Evolutionary conservation across 140 eudicot species (phyloP), one percentile per base, ranked within the genome.

Genomic region (Cichorium intybus): DNA sequence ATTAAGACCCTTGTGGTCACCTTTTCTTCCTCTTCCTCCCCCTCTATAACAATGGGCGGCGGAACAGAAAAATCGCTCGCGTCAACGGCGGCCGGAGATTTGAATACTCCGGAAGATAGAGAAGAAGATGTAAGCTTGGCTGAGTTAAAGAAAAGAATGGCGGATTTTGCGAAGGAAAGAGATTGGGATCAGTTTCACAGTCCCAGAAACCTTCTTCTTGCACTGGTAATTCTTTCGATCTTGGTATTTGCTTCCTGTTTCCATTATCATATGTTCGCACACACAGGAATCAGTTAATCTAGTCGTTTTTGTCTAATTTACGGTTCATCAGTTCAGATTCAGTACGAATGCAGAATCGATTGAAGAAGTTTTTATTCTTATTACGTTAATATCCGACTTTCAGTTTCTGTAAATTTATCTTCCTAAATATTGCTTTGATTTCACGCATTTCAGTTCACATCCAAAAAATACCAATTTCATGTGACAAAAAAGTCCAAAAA

Each of bases 151-250:
- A 60, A 70, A 50, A 81, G 79, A 70, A 72, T 85, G 85, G 82
- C 73, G 8, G 88, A 81, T 35, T 84, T 84, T 56, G 85, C 92
- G 0, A 52, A 76, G 64, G 85, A 80, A 71, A 74, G 89, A 69
- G 76, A 80, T 21, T 83, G 89, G 89, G 83, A 73, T 11, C 83
- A 35, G 52, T 73, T 63, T 62, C 89, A 83, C 54, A 84, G 62
- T 74, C 87, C 84, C 2, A 64, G 81, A 64, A 75, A 78, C 69
- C 82, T 84, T 33, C 87, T 84, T 23, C 78, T 72, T 50, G 82
- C 86, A 31, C 61, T 78, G 82, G 82, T 76, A 76, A 7, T 5
- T 29, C 31, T 16, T 60, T 31, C 21, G 54, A 24, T 35, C 64
- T 17, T 15, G 10, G 11, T 62, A 28, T 35, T 43, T 41, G 18